Base-by-base conservation (phyloP, 306 rosid species). In the Prinsepia uniflora region DNA sequence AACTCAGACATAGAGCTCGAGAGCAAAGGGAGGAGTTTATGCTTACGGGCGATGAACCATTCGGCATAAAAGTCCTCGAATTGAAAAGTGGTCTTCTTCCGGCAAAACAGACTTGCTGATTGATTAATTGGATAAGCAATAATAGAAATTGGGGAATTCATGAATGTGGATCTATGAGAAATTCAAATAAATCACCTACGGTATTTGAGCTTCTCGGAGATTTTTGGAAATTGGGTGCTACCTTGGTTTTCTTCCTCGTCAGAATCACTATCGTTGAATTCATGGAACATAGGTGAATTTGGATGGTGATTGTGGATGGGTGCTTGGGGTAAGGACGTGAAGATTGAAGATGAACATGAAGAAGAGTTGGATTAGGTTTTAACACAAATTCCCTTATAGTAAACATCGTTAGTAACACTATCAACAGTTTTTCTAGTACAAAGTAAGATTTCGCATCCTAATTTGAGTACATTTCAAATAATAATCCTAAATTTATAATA, bases 21-120 rank as follows among this genome's bases (percentile, higher is more conserved):
- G 65, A 83, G 84, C 22, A 49, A 61, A 10, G 87, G 87, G 46
- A 83, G 80, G 78, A 73, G 87, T 20, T 43, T 10, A 77, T 56
- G 55, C 67, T 80, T 79, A 19, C 78, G 84, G 39, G 63, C 72
- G 18, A 34, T 55, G 72, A 80, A 47, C 87, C 87, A 83, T 0
- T 83, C 80, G 2, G 48, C 7, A 82, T 80, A 63, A 75, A 76
- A 83, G 54, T 83, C 82, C 54, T 70, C 80, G 69, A 83, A 83
- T 0, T 74, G 78, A 7, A 58, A 71, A 11, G 53, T 48, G 55
- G 19, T 56, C 59, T 70, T 73, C 76, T 81, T 76, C 42, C 80
- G 63, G 69, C 72, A 40, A 13, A 78, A 75, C 6, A 78, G 67
- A 18, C 67, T 65, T 49, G 53, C 19, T 22, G 41, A 30, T 24